Evolutionary conservation across 805 yeast species (phyloP), one percentile per base, ranked within the genome.

Genomic region (Ogataea zsoltii): DNA sequence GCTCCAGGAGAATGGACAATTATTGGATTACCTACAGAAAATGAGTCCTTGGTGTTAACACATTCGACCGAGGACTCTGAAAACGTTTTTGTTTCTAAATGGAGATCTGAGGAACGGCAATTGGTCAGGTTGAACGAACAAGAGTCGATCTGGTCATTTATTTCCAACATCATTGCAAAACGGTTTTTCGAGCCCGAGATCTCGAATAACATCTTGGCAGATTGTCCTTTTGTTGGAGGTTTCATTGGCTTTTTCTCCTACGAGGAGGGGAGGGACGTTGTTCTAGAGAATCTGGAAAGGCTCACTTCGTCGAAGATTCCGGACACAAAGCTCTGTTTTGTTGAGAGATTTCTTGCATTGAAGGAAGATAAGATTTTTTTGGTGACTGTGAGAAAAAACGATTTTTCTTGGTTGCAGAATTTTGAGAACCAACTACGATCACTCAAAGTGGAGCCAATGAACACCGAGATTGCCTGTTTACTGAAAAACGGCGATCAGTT

Each of bases 151-250:
- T 86, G 89, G 88, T 56, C 68, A 3, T 75, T 59, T 48, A 51
- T 85, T 12, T 77, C 85, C 0, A 43, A 61, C 1, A 72, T 64
- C 38, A 80, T 86, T 81, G 54, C 65, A 7, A 45, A 57, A 6
- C 55, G 57, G 44, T 63, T 66, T 32, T 65, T 67, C 36, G 57
- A 70, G 2, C 57, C 65, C 2, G 25, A 18, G 3, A 44, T 62
- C 12, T 33, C 31, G 0, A 61, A 74, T 43, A 54, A 50, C 0
- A 38, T 54, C 0, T 56, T 75, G n/a, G 49, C 57, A 14, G 39
- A 68, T 0, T 67, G 88, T 15, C 96, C 96, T 1, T 94, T 94
- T 57, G 69, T 81, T 45, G 98, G 99, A n/a, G 99, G 99, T 0
- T 72, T 88, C 26, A 70, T 91, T 44, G 99, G 99, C 4, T 71